phyloP scores from a whole-genome alignment of 768 basidiomycete species.

The Auricularia heimuer region DNA sequence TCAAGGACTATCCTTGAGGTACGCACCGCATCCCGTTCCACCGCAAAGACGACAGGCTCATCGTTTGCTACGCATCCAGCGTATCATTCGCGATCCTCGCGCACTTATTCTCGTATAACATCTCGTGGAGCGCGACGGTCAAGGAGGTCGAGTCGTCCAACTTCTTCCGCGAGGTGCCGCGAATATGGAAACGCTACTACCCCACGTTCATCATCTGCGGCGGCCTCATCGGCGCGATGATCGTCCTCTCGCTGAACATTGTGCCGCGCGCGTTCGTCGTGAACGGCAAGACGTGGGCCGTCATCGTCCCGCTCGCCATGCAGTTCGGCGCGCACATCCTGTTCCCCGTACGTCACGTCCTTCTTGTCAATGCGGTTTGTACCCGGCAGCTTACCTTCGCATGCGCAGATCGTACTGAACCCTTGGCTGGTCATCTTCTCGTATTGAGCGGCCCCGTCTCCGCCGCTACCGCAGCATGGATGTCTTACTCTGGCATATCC shows the following conservation, averaged over 20 bases:
- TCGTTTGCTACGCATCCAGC: background rate
- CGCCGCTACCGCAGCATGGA: background rate
- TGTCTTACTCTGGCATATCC: background rate
- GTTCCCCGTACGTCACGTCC: slow-evolving; percentile 52
- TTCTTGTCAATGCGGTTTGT: background rate
- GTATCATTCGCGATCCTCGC: slow-evolving; percentile 40
- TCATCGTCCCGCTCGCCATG: slow-evolving; percentile 63
- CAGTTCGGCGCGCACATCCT: slow-evolving; percentile 57
- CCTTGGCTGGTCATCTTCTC: slow-evolving; percentile 86
- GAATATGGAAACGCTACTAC: slow-evolving; percentile 73
- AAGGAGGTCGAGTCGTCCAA: slow-evolving; percentile 85
- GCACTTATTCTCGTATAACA: slow-evolving; percentile 65
- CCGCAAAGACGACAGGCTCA: too few species aligned
- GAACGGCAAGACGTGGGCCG: slow-evolving; percentile 54
- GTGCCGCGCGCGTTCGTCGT: slow-evolving; percentile 61
- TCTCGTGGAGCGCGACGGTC: slow-evolving; percentile 68
- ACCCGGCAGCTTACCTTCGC: slow-evolving; percentile 4
- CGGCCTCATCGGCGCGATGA: slow-evolving; percentile 41
- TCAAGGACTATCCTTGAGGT: slow-evolving; percentile 5
- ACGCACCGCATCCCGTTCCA: background rate
- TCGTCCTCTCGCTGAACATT: slow-evolving; percentile 41
- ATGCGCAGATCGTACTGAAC: slow-evolving; percentile 62
- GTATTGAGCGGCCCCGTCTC: slow-evolving; percentile 22
- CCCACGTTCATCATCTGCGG: slow-evolving; percentile 51
- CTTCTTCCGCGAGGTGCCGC: slow-evolving; percentile 84